These are phyloP conservation scores for Candida tetrigidarum DNA, from an alignment of 1,139 yeast genomes.

Conservation along the genomic window DNA sequence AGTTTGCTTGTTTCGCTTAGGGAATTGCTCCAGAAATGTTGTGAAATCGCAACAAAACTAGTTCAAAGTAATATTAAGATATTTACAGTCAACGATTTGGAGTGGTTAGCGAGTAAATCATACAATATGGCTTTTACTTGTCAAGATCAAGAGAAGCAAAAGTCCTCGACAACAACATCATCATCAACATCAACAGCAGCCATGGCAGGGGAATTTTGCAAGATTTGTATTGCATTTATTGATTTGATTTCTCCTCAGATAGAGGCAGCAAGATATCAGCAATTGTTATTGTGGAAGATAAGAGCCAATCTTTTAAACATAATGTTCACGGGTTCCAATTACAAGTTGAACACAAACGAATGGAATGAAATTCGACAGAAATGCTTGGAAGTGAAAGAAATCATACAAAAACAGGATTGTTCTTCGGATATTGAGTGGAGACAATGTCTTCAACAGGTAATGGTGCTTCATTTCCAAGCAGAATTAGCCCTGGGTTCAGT, in stretches of 20 bases:
- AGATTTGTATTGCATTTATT: conserved; percentile 12
- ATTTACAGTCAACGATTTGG: conserved; percentile 18
- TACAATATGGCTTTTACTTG: conserved; percentile 19
- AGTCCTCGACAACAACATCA: no score
- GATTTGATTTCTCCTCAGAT: conserved; percentile 10
- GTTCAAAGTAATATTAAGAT: conserved; percentile 1
- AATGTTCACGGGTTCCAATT: conserved; percentile 6
- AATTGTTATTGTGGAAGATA: conserved; percentile 15
- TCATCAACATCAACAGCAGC: no score
- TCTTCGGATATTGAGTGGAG: conserved; percentile 10
- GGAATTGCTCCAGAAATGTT: conserved; percentile 13
- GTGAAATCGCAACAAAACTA: conserved; percentile 12
- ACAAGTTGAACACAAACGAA: conserved; percentile 1
- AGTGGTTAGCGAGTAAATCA: conserved; percentile 25
- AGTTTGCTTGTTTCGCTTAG: conserved; percentile 3
- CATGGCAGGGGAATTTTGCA: conserved; percentile 11
- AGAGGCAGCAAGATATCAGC: conserved; percentile 6
- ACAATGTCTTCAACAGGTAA: conserved; percentile 8
- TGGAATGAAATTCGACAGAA: conserved; percentile 16
- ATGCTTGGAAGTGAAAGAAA: conserved; percentile 11
- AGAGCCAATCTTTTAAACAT: conserved; percentile 13
- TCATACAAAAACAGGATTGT: neutral
- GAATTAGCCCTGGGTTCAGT: conserved; percentile 16
- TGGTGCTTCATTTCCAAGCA: conserved; percentile 13
- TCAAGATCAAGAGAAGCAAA: conserved; percentile 10